Percentiles rank a stretch among this genome's conserved stretches.
Conservation (phyloP, 2,329 filamentous ascomycete species). For the Fusarium torulosum region DNA sequence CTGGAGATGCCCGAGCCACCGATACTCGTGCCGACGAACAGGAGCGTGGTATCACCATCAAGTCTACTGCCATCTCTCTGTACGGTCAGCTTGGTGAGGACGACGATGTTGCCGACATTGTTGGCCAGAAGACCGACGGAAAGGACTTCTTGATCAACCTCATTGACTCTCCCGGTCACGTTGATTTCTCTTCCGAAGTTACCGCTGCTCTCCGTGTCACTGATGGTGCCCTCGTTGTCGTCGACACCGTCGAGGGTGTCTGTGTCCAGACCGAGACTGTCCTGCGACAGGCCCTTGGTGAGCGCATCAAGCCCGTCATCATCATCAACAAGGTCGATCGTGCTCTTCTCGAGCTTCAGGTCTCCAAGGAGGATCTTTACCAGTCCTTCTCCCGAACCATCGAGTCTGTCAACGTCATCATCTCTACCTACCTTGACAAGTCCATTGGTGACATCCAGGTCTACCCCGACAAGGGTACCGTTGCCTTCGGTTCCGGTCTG, state of each 20-base stretch:
- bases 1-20: constrained; percentile 94
- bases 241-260: constrained; percentile 99
- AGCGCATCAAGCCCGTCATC: constrained; percentile 99
- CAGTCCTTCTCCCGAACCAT: constrained; percentile 99
- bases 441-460: constrained; percentile 97
- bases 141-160: constrained; percentile 99
- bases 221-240: constrained; percentile 98
- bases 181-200: constrained; percentile 99
- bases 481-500: constrained; percentile 99
- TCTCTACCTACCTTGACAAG: constrained; percentile 99
- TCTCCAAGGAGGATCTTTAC: constrained; percentile 99
- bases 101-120: constrained; percentile 96
- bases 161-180: constrained; percentile 99
- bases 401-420: constrained; percentile 99
- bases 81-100: constrained; percentile 84
- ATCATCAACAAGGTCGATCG: constrained; percentile 99
- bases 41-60: constrained; percentile 99
- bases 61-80: constrained; percentile 99
- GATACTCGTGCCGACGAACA: constrained; percentile 98
- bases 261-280: constrained; percentile 99
- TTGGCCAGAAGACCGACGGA: constrained; percentile 86
- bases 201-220: constrained; percentile 99
- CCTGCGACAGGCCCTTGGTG: constrained; percentile 97
- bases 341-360: constrained; percentile 98
- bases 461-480: constrained; percentile 96